Evolutionary conservation across 1,284 basidiomycete species (phyloP), one percentile per base, ranked within the genome.

Genomic region (Entoloma clypeatum): DNA sequence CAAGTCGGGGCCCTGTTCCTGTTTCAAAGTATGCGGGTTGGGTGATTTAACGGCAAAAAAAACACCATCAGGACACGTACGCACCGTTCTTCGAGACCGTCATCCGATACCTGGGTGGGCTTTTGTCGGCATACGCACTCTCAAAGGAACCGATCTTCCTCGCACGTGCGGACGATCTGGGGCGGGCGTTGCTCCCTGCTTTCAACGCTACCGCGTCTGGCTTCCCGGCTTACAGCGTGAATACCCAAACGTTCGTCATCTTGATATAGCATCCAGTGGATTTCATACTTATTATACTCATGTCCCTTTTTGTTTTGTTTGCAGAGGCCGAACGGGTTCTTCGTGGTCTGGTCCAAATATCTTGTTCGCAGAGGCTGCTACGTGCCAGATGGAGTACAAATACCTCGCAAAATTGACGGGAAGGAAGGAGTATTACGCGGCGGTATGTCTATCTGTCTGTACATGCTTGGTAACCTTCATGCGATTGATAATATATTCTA

Each of bases 81-180:
- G 74, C 65, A 4, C 75, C 74, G 1, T 84, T 86, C 54, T 89
- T 89, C 52, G 87, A 90, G 58, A 89, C 85, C 0, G 73, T 77
- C 31, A 89, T 89, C 44, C 79, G 86, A 8, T 86, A 88, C 58
- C 72, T 91, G 2, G 86, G 86, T 9, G 84, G 85, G 2, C 62
- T 89, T 5, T 63, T 90, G 5, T 80, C 84, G 5, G 83, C 83
- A 0, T 81, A 88, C 53, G 82, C 86, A 5, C 69, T 89, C 1
- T 81, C 83, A 0, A 70, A 69, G 6, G 75, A 85, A 45, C 62
- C 71, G 2, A 56, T 79, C 4, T 61, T 82, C 1, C 67, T 81
- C 2, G 43, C 65, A 8, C 69, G 72, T 3, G 79, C 81, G 1
- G 76, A 80, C 47, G 70, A 79, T 31, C 67, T 84, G 11, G 79